These are phyloP conservation scores for Thraustochytrium striatum DNA, from an alignment of 352 stramenopile genomes.

Conservation along the genomic window DNA sequence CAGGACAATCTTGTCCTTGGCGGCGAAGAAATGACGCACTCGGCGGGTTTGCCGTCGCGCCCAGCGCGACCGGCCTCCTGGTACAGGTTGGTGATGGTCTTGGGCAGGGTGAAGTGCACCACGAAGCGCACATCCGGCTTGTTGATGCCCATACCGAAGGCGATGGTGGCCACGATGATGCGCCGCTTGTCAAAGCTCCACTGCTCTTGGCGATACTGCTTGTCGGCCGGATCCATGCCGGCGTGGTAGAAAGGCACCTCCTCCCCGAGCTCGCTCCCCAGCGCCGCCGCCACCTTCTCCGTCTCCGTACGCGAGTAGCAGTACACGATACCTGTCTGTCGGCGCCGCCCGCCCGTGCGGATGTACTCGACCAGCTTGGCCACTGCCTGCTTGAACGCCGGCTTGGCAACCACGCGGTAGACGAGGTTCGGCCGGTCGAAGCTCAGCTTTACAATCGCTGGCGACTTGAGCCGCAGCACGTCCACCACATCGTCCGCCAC, in stretches of 20 bases:
- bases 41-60: constrained; percentile 77
- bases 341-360: neutral
- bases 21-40: constrained; percentile 80
- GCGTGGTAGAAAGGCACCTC: constrained; percentile 54
- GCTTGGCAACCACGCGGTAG: constrained; percentile 74
- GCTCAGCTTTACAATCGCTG: constrained; percentile 57
- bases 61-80: constrained; percentile 92
- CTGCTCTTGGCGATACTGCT: constrained; percentile 38
- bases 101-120: constrained; percentile 95
- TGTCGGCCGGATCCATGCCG: constrained; percentile 44
- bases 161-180: constrained; percentile 91
- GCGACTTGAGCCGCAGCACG: constrained; percentile 64
- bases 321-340: constrained; percentile 73
- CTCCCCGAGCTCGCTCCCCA: constrained; percentile 54
- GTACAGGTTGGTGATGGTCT: constrained; percentile 97
- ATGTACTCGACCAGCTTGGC: constrained; percentile 51
- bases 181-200: constrained; percentile 54
- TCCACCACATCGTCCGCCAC: constrained; percentile 75
- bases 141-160: constrained; percentile 98
- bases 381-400: constrained; percentile 57
- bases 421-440: constrained; percentile 82
- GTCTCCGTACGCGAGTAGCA: constrained; percentile 75
- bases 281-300: constrained; percentile 64
- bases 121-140: constrained; percentile 95
- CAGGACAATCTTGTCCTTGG: constrained; percentile 62